Evolutionary conservation across 1,139 yeast genomes (phyloP), one percentile per base, ranked within the genome.

Genomic region (Saccharomyces hybrid): DNA sequence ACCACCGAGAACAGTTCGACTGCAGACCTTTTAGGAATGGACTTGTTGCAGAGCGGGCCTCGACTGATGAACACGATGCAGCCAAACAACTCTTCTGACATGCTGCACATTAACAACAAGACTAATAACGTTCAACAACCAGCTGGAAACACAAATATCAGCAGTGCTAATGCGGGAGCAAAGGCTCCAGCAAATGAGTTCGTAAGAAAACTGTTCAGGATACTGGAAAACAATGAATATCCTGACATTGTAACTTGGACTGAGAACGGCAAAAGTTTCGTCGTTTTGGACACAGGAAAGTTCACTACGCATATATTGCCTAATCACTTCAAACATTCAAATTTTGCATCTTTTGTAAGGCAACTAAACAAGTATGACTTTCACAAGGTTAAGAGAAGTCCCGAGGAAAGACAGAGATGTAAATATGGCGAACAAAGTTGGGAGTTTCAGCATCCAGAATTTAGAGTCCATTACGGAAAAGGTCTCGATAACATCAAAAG

Each of bases 281-380:
- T 93, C 49, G 96, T 93, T 32, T 70, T 87, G 47, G 96, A 93
- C 71, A 88, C 96, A 25, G 88, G 87, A 64, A 95, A 86, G 62
- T 93, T 93, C 69, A 89, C 96, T 55, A 86, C 85, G 58, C 74
- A 77, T 52, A 86, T 93, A 31, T 75, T 93, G 56, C 98, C 98
- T 8, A 85, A 84, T 64, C 91, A 89, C 70, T 93, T 90, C 76
- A 93, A 93, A 70, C 99, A 93, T 71, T 86, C 88, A 61, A 91
- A 93, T 70, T 91, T 93, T 73, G 91, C 98, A 29, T 84, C 95
- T 59, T 93, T 93, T 76, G 98, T 93, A 13, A 81, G 99, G 55
- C 99, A 93, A 68, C 77, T 93, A 66, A 93, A 93, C 71, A 93
- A 93, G 96, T 93, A 93, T 67, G 99, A 98, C 42, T 93, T 96